Conservation (phyloP, 208 protist genomes). For the Leishmania tropica region DNA sequence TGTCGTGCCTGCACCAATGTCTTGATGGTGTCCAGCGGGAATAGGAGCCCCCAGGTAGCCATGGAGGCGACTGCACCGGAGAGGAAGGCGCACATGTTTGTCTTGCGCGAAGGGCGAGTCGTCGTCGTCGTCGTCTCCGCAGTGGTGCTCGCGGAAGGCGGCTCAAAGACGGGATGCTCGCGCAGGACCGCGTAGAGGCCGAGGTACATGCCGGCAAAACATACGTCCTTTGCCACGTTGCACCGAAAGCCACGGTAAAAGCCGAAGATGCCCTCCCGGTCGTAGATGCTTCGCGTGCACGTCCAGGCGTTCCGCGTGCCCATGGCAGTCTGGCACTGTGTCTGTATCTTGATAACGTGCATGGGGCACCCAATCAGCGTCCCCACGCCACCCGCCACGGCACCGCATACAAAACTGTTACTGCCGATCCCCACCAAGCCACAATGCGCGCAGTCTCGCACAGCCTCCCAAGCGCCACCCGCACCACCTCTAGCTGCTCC, state of each 20-base stretch:
- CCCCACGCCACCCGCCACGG: slow-evolving; percentile 76
- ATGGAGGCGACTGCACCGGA: slow-evolving; percentile 66
- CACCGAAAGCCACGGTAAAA: slow-evolving; percentile 84
- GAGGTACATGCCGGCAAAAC: slow-evolving; percentile 79
- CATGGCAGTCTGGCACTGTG: slow-evolving; percentile 62
- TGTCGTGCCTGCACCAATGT: slow-evolving; percentile 81
- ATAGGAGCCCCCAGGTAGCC: slow-evolving; percentile 78
- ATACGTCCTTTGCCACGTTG: slow-evolving; percentile 75
- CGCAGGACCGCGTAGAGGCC: slow-evolving; percentile 67
- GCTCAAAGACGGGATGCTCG: slow-evolving; percentile 9
- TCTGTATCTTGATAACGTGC: slow-evolving; percentile 91
- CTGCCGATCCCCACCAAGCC: slow-evolving; percentile 29
- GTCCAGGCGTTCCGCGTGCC: slow-evolving; percentile 78
- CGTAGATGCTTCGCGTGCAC: slow-evolving; percentile 59
- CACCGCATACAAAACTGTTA: slow-evolving; percentile 70
- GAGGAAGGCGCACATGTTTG: slow-evolving; percentile 43
- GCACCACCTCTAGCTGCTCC: not conserved
- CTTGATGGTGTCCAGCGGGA: slow-evolving; percentile 87
- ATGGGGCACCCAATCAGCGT: slow-evolving; percentile 88
- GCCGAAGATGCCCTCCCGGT: slow-evolving; percentile 57
- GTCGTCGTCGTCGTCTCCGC: not conserved
- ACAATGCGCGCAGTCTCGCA: slow-evolving; percentile 9
- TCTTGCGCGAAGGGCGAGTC: slow-evolving; percentile 8
- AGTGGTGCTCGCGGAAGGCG: not conserved
- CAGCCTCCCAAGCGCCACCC: not conserved